These are phyloP conservation scores for Epichloe bromicola DNA, from an alignment of 2,329 filamentous ascomycete species.

Conservation along the genomic window DNA sequence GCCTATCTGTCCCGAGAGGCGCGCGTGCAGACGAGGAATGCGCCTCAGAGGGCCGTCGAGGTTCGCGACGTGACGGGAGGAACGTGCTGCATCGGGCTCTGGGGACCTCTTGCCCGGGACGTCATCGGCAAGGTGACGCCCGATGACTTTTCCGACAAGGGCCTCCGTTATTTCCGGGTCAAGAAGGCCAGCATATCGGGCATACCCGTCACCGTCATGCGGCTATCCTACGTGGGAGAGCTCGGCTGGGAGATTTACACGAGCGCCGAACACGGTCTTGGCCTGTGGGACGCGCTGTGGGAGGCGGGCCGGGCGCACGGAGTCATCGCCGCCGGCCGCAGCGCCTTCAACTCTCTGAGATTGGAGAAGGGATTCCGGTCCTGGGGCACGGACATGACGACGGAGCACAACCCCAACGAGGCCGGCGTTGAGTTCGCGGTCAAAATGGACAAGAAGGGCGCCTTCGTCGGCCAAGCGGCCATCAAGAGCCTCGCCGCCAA, in stretches of 20 bases:
- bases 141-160: constrained; percentile 32
- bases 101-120: constrained; percentile 43
- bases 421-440: constrained; percentile 41
- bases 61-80: constrained; percentile 47
- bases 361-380: constrained; percentile 47
- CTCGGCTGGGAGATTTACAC: constrained; percentile 50
- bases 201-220: constrained; percentile 41
- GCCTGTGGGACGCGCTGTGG: constrained; percentile 46
- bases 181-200: constrained; percentile 37
- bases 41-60: constrained; percentile 29
- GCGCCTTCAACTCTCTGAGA: constrained; percentile 43
- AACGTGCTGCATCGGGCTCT: constrained; percentile 49
- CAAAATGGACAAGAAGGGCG: constrained; percentile 27
- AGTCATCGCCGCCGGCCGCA: constrained; percentile 43
- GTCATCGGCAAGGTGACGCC: constrained; percentile 32
- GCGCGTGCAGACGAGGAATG: constrained; percentile 28
- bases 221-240: constrained; percentile 49
- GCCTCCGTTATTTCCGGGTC: constrained; percentile 35
- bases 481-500: constrained; percentile 24
- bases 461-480: constrained; percentile 38
- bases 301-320: constrained; percentile 40
- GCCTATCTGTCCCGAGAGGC: constrained; percentile 42
- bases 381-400: constrained; percentile 45
- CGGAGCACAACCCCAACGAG: constrained; percentile 48
- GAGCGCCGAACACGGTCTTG: constrained; percentile 42